Evolutionary conservation across 352 stramenopile species (phyloP), one percentile per base, ranked within the genome.

Genomic region (Phytophthora uliginosa): DNA sequence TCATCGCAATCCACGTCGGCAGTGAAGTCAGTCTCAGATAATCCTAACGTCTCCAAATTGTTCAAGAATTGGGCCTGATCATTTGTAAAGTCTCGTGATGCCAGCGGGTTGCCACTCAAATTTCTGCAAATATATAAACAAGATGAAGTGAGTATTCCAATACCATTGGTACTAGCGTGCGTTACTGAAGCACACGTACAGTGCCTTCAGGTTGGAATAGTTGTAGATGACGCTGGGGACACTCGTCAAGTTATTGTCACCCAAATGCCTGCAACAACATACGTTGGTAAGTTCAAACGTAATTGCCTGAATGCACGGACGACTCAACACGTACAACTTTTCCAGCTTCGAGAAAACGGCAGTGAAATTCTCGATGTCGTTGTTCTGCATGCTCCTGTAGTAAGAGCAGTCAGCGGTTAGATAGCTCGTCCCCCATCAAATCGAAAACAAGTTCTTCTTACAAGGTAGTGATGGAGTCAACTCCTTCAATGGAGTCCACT

Each of bases 281-380:
- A 50, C 17, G 1, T 50, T 17, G 36, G 42, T 50, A 10, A 50
- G 42, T 8, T 50, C 6, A 7, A 8, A 22, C 7, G 2, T 50
- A 12, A 8, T 22, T 22, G 0, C 42, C 1, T 9, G 17, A 10
- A 6, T 50, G 6, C 7, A n/a, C 4, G 17, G 17, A 50, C 6
- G 42, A 22, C 5, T 4, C 17, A n/a, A 8, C 28, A 53, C 65
- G 45, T 72, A 72, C 57, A 72, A 7, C 8, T 50, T 40, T 24
- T 72, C 57, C 36, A 92, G 61, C 33, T 78, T 76, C 0, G 81
- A 64, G 67, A 84, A 91, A 57, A 88, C 86, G 57, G 70, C 70
- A 1, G 79, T 79, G 64, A 81, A 92, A 31, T 74, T 74, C 34
- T 66, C 73, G 58, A 90, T 76, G 45, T 89, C 82, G 74, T 92